Conservation (phyloP, 1,284 basidiomycete genomes). For the Cryptococcus depauperatus region DNA sequence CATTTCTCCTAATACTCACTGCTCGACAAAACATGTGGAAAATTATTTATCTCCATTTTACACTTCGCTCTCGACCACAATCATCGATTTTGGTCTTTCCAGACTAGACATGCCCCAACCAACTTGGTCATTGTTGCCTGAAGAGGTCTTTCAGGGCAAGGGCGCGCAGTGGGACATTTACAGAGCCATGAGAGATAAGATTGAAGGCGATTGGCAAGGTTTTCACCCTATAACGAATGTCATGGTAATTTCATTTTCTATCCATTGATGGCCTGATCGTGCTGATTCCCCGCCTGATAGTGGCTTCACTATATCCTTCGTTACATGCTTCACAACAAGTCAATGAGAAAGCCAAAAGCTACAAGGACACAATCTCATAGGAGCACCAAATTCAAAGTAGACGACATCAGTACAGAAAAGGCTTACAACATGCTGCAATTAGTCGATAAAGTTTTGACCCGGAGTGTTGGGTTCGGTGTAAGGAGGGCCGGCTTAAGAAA, state of each 20-base stretch:
- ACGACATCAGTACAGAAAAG: conserved; percentile 5
- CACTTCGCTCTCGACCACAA: conserved; percentile 62
- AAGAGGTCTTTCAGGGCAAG: conserved; percentile 70
- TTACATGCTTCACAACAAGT: conserved; percentile 28
- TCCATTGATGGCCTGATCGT: conserved; percentile 1
- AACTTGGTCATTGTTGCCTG: conserved; percentile 51
- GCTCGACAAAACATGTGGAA: conserved; percentile 10
- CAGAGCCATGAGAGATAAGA: conserved; percentile 68
- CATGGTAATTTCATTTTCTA: conserved; percentile 54
- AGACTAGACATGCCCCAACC: conserved; percentile 53
- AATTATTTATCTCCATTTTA: conserved; percentile 36
- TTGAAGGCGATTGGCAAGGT: conserved; percentile 56
- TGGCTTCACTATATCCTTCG: conserved; percentile 39
- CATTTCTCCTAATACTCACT: conserved; percentile 53
- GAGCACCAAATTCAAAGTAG: not conserved
- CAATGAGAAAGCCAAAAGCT: conserved; percentile 21
- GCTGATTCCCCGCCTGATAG: conserved; percentile 13
- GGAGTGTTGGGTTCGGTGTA: conserved; percentile 2
- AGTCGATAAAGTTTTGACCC: conserved; percentile 7
- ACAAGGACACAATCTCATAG: not conserved
- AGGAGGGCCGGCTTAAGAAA: no score
- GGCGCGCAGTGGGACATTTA: conserved; percentile 95
- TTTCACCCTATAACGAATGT: conserved; percentile 79
- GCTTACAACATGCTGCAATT: conserved; percentile 6
- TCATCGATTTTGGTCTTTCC: conserved; percentile 92